These are phyloP conservation scores for Neofusicoccum sp. DNA, from an alignment of 2,329 filamentous ascomycete genomes.

Conservation along the genomic window DNA sequence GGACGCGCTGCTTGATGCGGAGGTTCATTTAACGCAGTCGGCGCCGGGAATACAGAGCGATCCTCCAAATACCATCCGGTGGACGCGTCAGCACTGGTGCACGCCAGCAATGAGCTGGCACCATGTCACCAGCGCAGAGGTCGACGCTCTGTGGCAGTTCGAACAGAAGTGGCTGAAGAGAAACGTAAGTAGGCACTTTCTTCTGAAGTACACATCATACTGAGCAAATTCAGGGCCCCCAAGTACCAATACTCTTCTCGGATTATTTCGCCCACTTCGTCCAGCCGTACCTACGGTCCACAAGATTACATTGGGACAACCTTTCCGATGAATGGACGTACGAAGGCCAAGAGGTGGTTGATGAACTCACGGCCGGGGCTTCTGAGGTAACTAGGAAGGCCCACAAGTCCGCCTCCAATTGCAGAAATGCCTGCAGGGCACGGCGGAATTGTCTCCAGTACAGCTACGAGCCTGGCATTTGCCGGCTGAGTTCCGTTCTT, in stretches of 20 bases:
- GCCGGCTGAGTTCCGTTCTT: slow-evolving; percentile 33
- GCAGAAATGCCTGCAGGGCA: slow-evolving; percentile 29
- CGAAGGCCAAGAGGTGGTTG: background rate
- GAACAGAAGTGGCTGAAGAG: slow-evolving; percentile 34
- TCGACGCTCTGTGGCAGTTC: slow-evolving; percentile 31
- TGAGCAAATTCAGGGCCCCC: slow-evolving; percentile 25
- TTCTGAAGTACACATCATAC: background rate
- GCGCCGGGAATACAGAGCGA: slow-evolving; percentile 47
- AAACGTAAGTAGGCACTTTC: slow-evolving; percentile 19
- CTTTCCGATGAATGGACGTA: slow-evolving; percentile 26
- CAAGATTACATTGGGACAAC: slow-evolving; percentile 37
- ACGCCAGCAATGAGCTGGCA: slow-evolving; percentile 41
- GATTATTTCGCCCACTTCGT: slow-evolving; percentile 35
- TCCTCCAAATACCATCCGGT: slow-evolving; percentile 40
- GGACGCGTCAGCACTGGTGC: slow-evolving; percentile 43
- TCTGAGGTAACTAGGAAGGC: slow-evolving; percentile 24
- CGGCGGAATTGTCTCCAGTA: slow-evolving; percentile 38
- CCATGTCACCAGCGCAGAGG: slow-evolving; percentile 26
- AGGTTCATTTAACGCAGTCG: slow-evolving; percentile 36
- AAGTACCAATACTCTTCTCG: slow-evolving; percentile 32
- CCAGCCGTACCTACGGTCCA: slow-evolving; percentile 26
- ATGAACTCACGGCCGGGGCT: slow-evolving; percentile 19
- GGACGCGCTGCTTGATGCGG: slow-evolving; percentile 33
- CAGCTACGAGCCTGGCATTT: slow-evolving; percentile 33
- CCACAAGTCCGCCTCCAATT: slow-evolving; percentile 29